These are phyloP conservation scores for Nasturtium officinale DNA, from an alignment of 345 rosid genomes.

Conservation along the genomic window DNA sequence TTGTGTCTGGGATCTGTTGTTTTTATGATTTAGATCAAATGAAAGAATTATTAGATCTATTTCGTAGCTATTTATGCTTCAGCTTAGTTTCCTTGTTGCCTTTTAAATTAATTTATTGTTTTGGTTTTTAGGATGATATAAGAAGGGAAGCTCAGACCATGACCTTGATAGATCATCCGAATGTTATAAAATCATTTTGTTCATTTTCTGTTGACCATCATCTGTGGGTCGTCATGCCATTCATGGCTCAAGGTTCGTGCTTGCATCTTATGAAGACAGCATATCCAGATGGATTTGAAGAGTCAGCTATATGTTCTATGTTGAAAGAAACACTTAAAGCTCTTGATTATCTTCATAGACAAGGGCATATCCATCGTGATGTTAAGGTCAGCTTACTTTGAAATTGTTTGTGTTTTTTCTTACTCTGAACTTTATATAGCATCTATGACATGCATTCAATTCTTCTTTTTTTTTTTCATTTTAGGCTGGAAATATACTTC, in stretches of 20 bases:
- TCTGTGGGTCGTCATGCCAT: conserved; percentile 98
- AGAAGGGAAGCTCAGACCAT: conserved; percentile 95
- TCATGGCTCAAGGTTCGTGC: conserved; percentile 96
- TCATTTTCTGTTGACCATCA: conserved; percentile 83
- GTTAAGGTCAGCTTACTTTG: conserved; percentile 60
- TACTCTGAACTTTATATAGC: neutral
- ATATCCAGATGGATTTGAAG: conserved; percentile 95
- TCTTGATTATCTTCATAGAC: conserved; percentile 95
- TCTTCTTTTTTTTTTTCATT: conserved; percentile 7
- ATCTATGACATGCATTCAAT: neutral
- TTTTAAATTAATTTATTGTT: neutral
- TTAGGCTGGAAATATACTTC: conserved; percentile 96
- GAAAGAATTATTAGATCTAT: conserved; percentile 2
- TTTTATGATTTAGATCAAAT: neutral
- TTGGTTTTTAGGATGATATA: conserved; percentile 70
- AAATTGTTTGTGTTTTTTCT: neutral
- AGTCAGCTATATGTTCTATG: conserved; percentile 75
- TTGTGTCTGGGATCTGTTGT: conserved; percentile 6
- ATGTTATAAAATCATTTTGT: conserved; percentile 81
- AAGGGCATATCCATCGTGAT: conserved; percentile 97
- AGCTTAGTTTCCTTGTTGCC: neutral
- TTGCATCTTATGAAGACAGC: conserved; percentile 94
- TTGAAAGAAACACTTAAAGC: conserved; percentile 84
- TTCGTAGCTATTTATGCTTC: neutral
- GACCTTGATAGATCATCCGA: conserved; percentile 96